Conservation (phyloP, 257 asterid genomes). For the Mentha longifolia region DNA sequence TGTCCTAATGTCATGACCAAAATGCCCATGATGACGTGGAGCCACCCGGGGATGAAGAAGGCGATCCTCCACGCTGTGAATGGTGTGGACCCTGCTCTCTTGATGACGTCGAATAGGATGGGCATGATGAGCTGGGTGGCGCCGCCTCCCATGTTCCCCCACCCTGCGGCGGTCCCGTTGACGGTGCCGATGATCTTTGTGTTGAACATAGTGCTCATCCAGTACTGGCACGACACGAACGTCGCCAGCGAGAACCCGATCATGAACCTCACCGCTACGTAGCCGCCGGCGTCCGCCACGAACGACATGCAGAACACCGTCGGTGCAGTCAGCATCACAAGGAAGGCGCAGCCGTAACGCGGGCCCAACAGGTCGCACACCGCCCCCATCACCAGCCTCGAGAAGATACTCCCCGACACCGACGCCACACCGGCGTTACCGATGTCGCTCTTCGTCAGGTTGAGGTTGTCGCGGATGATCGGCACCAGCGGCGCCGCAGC, state of each 20-base stretch:
- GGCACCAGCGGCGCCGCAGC: constrained; percentile 74
- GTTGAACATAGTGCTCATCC: constrained; percentile 70
- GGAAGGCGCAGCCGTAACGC: constrained; percentile 61
- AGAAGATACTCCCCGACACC: constrained; percentile 63
- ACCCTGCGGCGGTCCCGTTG: constrained; percentile 69
- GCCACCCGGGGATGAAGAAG: constrained; percentile 65
- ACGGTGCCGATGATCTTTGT: constrained; percentile 57
- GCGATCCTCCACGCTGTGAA: constrained; percentile 75
- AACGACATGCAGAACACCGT: constrained; percentile 61
- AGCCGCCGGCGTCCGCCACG: constrained; percentile 45
- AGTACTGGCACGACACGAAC: constrained; percentile 64
- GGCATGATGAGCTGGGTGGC: constrained; percentile 79
- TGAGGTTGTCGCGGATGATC: constrained; percentile 58
- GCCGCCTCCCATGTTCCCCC: constrained; percentile 86
- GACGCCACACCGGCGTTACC: constrained; percentile 75
- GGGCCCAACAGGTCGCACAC: constrained; percentile 63
- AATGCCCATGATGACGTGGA: constrained; percentile 62
- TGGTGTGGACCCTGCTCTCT: constrained; percentile 45
- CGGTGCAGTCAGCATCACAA: constrained; percentile 58
- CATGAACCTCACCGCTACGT: constrained; percentile 61
- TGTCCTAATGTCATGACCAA: constrained; percentile 65
- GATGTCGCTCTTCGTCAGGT: constrained; percentile 50
- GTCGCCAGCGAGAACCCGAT: constrained; percentile 68
- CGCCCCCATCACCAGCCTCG: constrained; percentile 71
- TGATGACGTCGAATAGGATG: constrained; percentile 48